Percentiles rank a stretch among this genome's conserved stretches.
Conservation (phyloP, 106 monocot genomes). For the Dendrobium officinale region DNA sequence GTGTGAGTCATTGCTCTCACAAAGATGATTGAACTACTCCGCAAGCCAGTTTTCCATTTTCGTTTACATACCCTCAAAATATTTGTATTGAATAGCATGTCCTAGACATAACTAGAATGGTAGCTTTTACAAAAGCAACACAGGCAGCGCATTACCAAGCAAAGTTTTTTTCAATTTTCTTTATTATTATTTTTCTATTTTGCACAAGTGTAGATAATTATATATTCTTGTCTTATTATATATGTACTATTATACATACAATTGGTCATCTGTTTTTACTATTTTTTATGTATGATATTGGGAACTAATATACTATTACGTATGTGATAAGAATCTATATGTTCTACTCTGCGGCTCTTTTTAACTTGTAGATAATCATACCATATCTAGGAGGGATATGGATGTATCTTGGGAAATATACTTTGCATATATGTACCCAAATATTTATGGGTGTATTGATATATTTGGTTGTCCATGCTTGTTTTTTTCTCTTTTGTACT, state of each 20-base stretch:
- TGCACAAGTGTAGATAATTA: not conserved
- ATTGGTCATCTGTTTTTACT: not conserved
- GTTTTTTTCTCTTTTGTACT: not conserved
- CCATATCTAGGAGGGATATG: not conserved
- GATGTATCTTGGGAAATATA: not conserved
- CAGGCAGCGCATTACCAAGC: not conserved
- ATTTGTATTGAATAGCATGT: not conserved
- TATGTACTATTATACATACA: not conserved
- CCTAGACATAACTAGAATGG: not conserved
- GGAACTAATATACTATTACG: not conserved
- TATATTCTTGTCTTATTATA: not conserved
- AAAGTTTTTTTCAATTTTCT: not conserved
- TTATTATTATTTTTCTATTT: not conserved
- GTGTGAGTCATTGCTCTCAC: not conserved
- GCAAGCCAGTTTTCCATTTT: not conserved
- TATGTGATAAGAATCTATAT: not conserved
- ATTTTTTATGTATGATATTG: not conserved
- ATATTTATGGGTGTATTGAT: not conserved
- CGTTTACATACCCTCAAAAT: not conserved
- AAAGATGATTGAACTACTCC: not conserved
- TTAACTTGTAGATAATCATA: not conserved
- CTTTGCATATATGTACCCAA: not conserved
- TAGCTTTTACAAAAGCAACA: not conserved
- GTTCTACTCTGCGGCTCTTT: not conserved
- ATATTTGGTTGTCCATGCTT: not conserved